Evolutionary conservation across 2,329 filamentous ascomycete species (phyloP), one percentile per base, ranked within the genome.

Genomic region (Botrytis squamosa): DNA sequence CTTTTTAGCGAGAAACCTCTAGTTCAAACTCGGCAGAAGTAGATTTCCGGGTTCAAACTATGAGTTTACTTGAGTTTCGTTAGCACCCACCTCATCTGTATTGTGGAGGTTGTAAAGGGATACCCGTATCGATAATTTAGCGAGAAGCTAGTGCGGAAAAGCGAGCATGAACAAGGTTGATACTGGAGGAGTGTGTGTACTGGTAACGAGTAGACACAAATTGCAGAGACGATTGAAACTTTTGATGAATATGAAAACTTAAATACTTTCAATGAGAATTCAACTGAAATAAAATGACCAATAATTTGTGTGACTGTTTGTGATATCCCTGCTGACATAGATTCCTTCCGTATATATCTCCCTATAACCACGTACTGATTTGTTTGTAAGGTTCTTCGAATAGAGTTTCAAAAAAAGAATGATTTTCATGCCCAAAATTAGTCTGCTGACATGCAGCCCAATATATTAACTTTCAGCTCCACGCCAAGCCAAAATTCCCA

Each of bases 1-100:
- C 22, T 3, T n/a, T 18, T 18, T 40, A n/a, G 12, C 12, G 12
- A n/a, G 36, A 22, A 29, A 18, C 3, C 0, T 1, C 3, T 9
- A 29, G 6, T 29, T 18, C 14, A 29, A 29, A 18, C 6, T 9
- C 18, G 6, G 1, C 6, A 57, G 14, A 33, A 57, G 12, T 18
- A 16, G 3, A 29, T 57, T 29, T 3, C 14, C 14, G 3, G 25
- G 4, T 55, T n/a, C 5, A 14, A 7, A 12, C 49, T 14, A 14
- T 7, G 12, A 16, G 2, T n/a, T 16, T 16, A n/a, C 25, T 16
- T 16, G 25, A 14, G 12, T 55, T 55, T 16, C 5, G 5, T 16
- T 16, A 12, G 12, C 49, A 4, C 2, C 7, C n/a, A 55, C 12
- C 49, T n/a, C 6, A 7, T 62, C 36, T 22, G 40, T 22, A 9